Evolutionary conservation across 179 eudicot species (phyloP).

Genomic region (Dionaea muscipula): DNA sequence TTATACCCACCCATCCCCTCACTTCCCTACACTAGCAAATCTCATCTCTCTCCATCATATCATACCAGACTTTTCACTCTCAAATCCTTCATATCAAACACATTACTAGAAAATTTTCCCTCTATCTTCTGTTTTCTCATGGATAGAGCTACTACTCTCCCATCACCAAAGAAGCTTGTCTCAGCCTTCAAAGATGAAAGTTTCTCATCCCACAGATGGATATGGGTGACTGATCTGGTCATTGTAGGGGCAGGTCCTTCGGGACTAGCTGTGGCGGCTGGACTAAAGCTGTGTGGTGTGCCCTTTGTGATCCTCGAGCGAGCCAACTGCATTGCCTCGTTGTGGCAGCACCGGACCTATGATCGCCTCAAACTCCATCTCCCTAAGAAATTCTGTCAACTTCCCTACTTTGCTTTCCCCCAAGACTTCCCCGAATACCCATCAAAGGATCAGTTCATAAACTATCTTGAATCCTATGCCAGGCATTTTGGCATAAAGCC

Average conservation of each 20-base stretch:
- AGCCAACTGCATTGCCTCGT: constrained; percentile 58
- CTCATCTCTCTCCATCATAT: too few relatives aligned
- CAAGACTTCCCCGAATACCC: constrained; percentile 56
- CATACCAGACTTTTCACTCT: too few relatives aligned
- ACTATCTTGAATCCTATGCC: constrained; percentile 49
- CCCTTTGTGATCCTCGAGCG: constrained; percentile 52
- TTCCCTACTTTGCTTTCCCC: constrained; percentile 62
- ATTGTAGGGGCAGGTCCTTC: constrained; percentile 89
- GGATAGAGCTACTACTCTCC: too few relatives aligned
- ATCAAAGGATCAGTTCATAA: constrained; percentile 43
- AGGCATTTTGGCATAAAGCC: constrained; percentile 40
- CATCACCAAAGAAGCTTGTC: too few relatives aligned
- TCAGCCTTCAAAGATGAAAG: too few relatives aligned
- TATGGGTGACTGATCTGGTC: constrained; percentile 56
- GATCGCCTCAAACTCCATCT: constrained; percentile 71
- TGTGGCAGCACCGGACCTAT: constrained; percentile 70
- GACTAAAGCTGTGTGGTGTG: constrained; percentile 41
- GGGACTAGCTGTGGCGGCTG: constrained; percentile 67
- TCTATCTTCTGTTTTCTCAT: too few relatives aligned
- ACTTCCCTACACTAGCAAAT: too few relatives aligned
- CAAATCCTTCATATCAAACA: too few relatives aligned
- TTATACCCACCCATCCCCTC: too few relatives aligned
- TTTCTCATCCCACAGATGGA: too few relatives aligned
- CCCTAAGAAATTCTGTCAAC: constrained; percentile 68
- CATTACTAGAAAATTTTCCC: too few relatives aligned